Evolutionary conservation across 2,329 filamentous ascomycete species (phyloP).

Genomic region (Alternaria triticimaculans): DNA sequence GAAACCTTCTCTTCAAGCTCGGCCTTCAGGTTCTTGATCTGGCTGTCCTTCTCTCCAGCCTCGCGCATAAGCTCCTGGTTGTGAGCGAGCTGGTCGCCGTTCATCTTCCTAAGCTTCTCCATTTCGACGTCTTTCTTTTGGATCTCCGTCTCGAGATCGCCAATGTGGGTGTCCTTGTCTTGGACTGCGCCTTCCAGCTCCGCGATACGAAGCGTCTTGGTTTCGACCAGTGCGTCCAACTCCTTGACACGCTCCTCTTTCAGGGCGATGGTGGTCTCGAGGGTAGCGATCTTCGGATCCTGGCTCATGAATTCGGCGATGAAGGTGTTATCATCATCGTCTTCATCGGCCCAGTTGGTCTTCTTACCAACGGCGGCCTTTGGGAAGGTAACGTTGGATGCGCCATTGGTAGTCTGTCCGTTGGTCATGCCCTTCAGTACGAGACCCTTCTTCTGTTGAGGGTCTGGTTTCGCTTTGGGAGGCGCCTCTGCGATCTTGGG

Average conservation of each 20-base stretch:
- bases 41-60: conserved; percentile 23
- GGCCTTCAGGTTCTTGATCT: conserved; percentile 15
- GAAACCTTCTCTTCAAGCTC: conserved; percentile 16
- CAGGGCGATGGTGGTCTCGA: conserved; percentile 3
- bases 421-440: conserved; percentile 10
- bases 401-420: not conserved
- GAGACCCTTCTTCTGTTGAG: conserved; percentile 6
- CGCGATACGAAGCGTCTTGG: conserved; percentile 14
- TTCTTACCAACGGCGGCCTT: conserved; percentile 2
- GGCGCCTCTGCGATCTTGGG: not conserved
- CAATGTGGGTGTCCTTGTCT: conserved; percentile 8
- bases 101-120: conserved; percentile 9
- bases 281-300: not conserved
- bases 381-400: not conserved
- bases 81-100: conserved; percentile 10
- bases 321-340: conserved; percentile 27
- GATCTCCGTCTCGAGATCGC: conserved; percentile 1
- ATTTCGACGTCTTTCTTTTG: conserved; percentile 4
- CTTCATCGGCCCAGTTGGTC: conserved; percentile 22
- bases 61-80: conserved; percentile 23
- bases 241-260: conserved; percentile 16
- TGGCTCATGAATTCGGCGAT: conserved; percentile 4
- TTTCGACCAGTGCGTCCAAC: conserved; percentile 14
- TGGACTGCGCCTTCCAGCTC: conserved; percentile 14
- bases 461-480: not conserved